Evolutionary conservation across 2,329 filamentous ascomycete species (phyloP).

Genomic region (Cadophora sp.): DNA sequence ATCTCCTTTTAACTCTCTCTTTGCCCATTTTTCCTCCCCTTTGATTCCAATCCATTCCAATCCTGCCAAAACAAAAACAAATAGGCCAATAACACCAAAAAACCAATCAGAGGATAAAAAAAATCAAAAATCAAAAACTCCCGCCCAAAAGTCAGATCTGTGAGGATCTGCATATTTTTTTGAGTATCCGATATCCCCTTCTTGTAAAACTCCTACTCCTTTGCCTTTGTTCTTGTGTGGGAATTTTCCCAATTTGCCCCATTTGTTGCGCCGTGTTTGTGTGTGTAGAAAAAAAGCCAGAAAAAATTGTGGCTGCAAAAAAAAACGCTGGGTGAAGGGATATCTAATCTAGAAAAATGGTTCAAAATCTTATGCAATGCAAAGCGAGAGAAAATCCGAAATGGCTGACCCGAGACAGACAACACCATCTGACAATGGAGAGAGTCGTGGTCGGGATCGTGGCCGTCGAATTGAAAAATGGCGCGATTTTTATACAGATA

Average conservation of each 20-base stretch:
- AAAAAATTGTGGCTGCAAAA: background rate
- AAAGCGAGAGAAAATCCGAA: background rate
- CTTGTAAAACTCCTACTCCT: background rate
- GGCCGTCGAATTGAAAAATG: background rate
- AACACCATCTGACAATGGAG: background rate
- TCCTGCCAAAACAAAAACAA: too few relatives aligned
- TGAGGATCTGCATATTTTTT: background rate
- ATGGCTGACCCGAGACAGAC: background rate
- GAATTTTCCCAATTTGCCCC: background rate
- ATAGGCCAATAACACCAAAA: too few relatives aligned
- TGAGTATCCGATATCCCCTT: background rate
- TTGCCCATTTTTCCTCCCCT: background rate
- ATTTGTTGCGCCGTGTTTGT: background rate
- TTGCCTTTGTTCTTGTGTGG: background rate
- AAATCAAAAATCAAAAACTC: background rate
- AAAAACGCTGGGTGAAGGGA: conserved; percentile 6
- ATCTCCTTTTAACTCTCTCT: background rate
- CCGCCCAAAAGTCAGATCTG: background rate
- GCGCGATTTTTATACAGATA: conserved; percentile 16
- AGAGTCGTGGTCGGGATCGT: background rate
- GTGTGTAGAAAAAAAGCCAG: background rate
- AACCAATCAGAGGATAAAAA: background rate
- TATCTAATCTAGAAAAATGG: conserved; percentile 20
- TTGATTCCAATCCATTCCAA: background rate
- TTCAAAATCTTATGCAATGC: background rate